A percentile compares a stretch with the other conserved stretches of the same genome.
Conservation (phyloP, 148 eudicot genomes). For the Amaranthus cruentus region DNA sequence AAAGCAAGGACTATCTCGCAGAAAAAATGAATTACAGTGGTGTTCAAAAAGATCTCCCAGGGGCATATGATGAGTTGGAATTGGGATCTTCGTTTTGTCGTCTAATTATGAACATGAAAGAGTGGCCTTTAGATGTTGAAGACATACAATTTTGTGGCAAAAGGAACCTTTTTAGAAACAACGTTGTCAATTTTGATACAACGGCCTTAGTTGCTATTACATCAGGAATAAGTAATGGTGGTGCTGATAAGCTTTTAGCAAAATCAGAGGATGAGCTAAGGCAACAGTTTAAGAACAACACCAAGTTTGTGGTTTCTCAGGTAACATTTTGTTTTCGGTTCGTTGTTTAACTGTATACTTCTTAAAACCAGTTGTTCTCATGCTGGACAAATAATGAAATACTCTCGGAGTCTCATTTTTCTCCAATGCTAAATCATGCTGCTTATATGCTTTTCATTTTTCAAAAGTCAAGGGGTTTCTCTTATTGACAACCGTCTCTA, state of each 20-base stretch:
- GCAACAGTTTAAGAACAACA: constrained; percentile 66
- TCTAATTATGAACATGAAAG: constrained; percentile 50
- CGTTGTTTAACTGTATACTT: constrained; percentile 1
- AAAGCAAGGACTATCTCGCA: constrained; percentile 15
- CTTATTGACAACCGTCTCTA: too few relatives aligned
- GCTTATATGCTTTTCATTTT: not conserved
- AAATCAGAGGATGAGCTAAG: constrained; percentile 57
- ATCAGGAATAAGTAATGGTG: constrained; percentile 87
- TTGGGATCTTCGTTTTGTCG: constrained; percentile 38
- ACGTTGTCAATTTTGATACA: constrained; percentile 78
- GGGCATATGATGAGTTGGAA: constrained; percentile 12
- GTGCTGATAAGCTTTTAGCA: constrained; percentile 57
- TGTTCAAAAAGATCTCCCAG: constrained; percentile 20
- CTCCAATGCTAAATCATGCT: not conserved
- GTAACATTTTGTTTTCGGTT: constrained; percentile 26
- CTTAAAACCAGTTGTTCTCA: not conserved
- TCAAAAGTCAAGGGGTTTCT: too few relatives aligned
- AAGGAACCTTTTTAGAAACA: constrained; percentile 14
- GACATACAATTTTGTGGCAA: constrained; percentile 15
- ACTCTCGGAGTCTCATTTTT: not conserved
- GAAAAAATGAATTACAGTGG: constrained; percentile 10
- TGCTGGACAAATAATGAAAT: not conserved
- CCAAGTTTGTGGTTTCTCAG: constrained; percentile 76
- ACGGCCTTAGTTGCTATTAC: constrained; percentile 82
- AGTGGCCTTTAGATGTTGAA: constrained; percentile 26